Evolutionary conservation across 257 asterid species (phyloP), one percentile per base, ranked within the genome.

Genomic region (Osmanthus fragrans): DNA sequence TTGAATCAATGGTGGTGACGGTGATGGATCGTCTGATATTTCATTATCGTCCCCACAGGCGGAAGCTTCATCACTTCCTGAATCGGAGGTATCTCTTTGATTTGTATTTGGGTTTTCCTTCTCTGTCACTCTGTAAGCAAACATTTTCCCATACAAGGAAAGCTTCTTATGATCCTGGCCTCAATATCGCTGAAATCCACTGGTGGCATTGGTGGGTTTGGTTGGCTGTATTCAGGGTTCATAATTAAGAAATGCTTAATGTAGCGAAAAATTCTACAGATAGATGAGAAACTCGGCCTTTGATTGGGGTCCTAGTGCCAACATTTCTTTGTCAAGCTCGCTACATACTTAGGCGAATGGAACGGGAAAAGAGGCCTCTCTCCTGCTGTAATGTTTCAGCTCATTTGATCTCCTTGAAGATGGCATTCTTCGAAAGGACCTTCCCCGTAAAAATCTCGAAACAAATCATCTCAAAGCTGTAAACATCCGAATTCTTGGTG

Each of bases 281-380:
- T 80, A 0, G 89, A 77, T 10, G 88, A 47, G 76, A 88, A 88
- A 37, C 84, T 84, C 0, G 92, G 90, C 64, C 92, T 77, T 69
- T 84, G 90, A 25, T 69, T 40, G 0, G 90, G 88, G 19, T 88
- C 92, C 0, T 21, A 21, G 8, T 86, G 90, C 90, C 92, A 86
- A 33, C 92, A 86, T 67, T 81, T 86, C 80, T 86, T 88, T 1
- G 86, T 88, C 82, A 88, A 72, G 63, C 67, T 86, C 0, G 90
- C 80, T 18, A 88, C 66, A 82, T 80, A 89, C 72, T 92, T 94
- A 0, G 94, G 97, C 0, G 91, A 77, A 78, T 89, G 89, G 82
- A 86, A 91, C 2, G 98, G 97, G 84, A 94, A 94, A 63, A 94
- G 65, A 0, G 98, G 99, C 81, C 98, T 87, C 79, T 94, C 97